Conservation (phyloP, 1,284 basidiomycete species). For the Melampsora larici-populina region DNA sequence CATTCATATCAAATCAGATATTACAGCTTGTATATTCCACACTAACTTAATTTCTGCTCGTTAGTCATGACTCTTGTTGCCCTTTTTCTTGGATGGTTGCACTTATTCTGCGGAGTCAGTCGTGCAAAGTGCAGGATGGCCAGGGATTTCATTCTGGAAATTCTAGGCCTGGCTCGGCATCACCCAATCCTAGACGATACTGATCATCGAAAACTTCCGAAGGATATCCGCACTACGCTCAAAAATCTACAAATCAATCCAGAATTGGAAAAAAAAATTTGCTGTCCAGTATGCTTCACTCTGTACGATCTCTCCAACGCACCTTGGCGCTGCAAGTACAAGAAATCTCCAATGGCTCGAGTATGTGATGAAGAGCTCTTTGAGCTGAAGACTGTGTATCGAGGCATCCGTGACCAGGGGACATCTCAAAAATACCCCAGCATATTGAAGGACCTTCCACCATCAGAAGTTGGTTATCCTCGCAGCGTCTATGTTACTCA, state of each 20-base stretch:
- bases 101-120: too few relatives aligned
- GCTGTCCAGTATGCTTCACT: conserved; percentile 25
- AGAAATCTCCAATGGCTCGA: background rate
- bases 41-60: too few relatives aligned
- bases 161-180: too few relatives aligned
- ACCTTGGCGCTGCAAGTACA: background rate
- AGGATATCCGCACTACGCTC: conserved; percentile 6
- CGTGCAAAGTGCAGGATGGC: too few relatives aligned
- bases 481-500: conserved; percentile 14
- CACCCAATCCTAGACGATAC: too few relatives aligned
- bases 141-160: too few relatives aligned
- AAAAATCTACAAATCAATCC: conserved; percentile 27
- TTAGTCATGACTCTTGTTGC: too few relatives aligned
- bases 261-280: background rate
- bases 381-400: background rate
- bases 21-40: too few relatives aligned
- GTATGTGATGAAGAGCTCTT: conserved; percentile 23
- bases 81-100: too few relatives aligned
- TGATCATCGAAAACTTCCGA: too few relatives aligned
- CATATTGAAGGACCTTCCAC: background rate
- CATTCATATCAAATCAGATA: too few relatives aligned
- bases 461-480: background rate
- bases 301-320: too few relatives aligned
- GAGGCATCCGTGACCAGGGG: background rate
- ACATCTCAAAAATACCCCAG: background rate